Conservation (phyloP, 108 stramenopile genomes). For the Nannochloropsis salina region DNA sequence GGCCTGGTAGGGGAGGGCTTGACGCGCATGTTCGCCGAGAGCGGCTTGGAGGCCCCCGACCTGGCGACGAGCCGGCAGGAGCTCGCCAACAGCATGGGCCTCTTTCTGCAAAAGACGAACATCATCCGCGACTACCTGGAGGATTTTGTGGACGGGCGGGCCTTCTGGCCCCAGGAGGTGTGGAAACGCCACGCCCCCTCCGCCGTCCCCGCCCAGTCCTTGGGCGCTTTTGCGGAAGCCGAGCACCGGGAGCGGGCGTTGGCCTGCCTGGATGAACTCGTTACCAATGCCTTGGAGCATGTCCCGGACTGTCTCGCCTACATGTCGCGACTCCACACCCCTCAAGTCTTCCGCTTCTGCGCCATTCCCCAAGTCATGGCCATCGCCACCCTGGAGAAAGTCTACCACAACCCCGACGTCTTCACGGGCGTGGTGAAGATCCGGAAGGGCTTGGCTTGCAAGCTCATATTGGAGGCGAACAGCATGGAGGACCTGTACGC, state of each 20-base stretch:
- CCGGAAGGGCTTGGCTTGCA: conserved; percentile 58
- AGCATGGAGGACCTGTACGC: neutral
- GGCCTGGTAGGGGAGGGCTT: conserved; percentile 97
- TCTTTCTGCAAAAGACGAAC: conserved; percentile 98
- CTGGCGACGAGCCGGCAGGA: conserved; percentile 39
- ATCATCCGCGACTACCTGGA: conserved; percentile 99
- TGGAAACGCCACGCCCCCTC: conserved; percentile 74
- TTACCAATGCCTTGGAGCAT: conserved; percentile 90
- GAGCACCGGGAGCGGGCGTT: conserved; percentile 53
- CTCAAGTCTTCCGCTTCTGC: conserved; percentile 92
- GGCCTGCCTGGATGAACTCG: conserved; percentile 82
- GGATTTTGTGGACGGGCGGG: conserved; percentile 96
- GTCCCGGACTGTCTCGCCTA: conserved; percentile 88
- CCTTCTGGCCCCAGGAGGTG: conserved; percentile 93
- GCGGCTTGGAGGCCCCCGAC: conserved; percentile 35
- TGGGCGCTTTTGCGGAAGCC: conserved; percentile 36
- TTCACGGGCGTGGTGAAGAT: conserved; percentile 97
- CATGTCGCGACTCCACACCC: conserved; percentile 69
- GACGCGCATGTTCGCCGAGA: conserved; percentile 78
- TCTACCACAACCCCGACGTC: conserved; percentile 81
- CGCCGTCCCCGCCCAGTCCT: neutral
- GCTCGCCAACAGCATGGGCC: conserved; percentile 91
- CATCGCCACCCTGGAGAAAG: conserved; percentile 93
- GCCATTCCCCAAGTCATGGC: conserved; percentile 99
- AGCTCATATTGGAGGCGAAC: conserved; percentile 51